Conservation (phyloP, 192 early-diverging fungal genomes). For the Kickxella alabastrina region DNA sequence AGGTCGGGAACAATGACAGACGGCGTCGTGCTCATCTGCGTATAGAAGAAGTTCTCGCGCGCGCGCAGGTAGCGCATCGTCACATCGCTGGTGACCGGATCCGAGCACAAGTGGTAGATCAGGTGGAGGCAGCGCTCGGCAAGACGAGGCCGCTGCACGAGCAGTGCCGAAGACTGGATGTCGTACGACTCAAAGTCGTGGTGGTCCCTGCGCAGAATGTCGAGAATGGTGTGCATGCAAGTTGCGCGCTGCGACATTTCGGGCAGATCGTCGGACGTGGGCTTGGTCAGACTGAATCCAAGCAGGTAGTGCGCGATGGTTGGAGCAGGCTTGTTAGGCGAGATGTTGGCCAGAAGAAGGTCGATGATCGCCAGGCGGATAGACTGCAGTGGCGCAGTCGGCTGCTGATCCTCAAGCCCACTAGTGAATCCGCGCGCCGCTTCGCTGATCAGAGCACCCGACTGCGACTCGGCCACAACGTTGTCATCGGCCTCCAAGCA, state of each 20-base stretch:
- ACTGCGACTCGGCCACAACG: conserved; percentile 24
- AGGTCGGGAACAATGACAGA: conserved; percentile 21
- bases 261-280: conserved; percentile 40
- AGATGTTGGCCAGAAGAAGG: conserved; percentile 74
- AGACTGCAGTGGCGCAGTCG: conserved; percentile 47
- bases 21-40: conserved; percentile 52
- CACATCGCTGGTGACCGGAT: conserved; percentile 60
- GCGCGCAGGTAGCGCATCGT: conserved; percentile 80
- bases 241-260: conserved; percentile 47
- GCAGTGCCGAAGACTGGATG: conserved; percentile 25
- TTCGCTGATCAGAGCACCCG: conserved; percentile 40
- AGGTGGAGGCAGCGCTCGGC: conserved; percentile 87
- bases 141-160: conserved; percentile 71
- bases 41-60: conserved; percentile 71
- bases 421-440: conserved; percentile 37
- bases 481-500: conserved; percentile 68
- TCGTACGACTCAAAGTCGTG: conserved; percentile 22
- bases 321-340: conserved; percentile 54
- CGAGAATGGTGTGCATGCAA: conserved; percentile 63
- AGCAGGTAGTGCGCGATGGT: conserved; percentile 88
- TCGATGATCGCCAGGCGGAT: conserved; percentile 83
- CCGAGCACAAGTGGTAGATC: conserved; percentile 75
- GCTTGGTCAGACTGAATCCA: conserved; percentile 64
- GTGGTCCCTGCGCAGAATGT: conserved; percentile 55
- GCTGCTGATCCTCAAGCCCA: conserved; percentile 37